Conservation (phyloP, 495 filamentous ascomycete species). For the Collariella sp. region DNA sequence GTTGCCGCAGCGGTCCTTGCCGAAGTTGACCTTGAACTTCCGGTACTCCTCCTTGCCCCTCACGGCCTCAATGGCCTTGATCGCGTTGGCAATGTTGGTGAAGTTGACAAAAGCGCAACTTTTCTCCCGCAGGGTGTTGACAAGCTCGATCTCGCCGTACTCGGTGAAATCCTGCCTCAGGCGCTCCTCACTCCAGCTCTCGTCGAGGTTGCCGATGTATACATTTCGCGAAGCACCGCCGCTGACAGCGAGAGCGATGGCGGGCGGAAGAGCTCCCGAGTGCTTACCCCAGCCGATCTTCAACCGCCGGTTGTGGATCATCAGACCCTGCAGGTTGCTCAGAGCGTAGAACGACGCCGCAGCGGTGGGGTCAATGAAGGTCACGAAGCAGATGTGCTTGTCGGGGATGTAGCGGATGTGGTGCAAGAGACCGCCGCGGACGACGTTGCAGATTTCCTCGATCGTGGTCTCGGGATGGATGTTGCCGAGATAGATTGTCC, state of each 20-base stretch:
- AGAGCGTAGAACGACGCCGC: constrained; percentile 96
- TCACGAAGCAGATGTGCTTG: constrained; percentile 99
- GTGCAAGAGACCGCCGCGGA: constrained; percentile 84
- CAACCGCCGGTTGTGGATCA: constrained; percentile 96
- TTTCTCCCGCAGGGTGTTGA: constrained; percentile 95
- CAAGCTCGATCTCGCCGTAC: constrained; percentile 95
- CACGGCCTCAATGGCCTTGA: constrained; percentile 97
- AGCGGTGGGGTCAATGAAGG: constrained; percentile 97
- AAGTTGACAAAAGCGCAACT: constrained; percentile 99
- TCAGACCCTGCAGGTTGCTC: constrained; percentile 92
- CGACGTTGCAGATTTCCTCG: constrained; percentile 97
- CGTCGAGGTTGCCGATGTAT: constrained; percentile 95
- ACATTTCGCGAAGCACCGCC: constrained; percentile 95
- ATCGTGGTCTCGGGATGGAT: constrained; percentile 98
- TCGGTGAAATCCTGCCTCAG: constrained; percentile 94
- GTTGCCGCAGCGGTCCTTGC: constrained; percentile 96
- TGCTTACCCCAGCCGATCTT: constrained; percentile 99
- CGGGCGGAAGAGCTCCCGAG: constrained; percentile 90
- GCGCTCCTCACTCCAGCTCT: constrained; percentile 93
- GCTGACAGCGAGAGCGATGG: constrained; percentile 91
- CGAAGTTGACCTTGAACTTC: constrained; percentile 99
- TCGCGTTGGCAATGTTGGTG: constrained; percentile 98
- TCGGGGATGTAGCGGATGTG: constrained; percentile 99
- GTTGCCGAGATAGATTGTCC: constrained; percentile 96
- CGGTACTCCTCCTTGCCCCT: constrained; percentile 91